Percentiles rank a stretch among this genome's conserved stretches.
These are phyloP conservation scores for Leccinum subrobustum DNA, from an alignment of 1,284 basidiomycete species.

Conservation along the genomic window DNA sequence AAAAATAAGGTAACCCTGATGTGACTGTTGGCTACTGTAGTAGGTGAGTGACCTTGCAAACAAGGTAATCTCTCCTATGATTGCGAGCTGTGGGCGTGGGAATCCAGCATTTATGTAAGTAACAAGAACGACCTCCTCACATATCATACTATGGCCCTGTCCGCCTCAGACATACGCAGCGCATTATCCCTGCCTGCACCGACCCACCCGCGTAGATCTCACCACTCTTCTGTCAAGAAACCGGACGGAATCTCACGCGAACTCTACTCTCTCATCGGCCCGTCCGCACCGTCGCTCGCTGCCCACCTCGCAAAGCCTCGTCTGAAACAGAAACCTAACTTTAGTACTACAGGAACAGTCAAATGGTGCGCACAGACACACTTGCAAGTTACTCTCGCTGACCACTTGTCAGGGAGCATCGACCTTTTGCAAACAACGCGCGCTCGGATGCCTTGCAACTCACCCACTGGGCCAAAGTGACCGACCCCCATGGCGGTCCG, in stretches of 20 bases:
- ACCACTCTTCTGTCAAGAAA: constrained; percentile 46
- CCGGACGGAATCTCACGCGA: constrained; percentile 93
- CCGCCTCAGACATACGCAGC: constrained; percentile 80
- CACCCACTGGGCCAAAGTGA: constrained; percentile 69
- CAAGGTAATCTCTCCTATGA: no score
- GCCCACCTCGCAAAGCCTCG: constrained; percentile 77
- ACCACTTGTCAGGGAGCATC: constrained; percentile 61
- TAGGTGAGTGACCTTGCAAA: no score
- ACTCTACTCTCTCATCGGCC: constrained; percentile 91
- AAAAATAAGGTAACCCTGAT: no score
- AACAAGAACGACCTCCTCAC: not conserved
- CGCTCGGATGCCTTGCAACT: constrained; percentile 60
- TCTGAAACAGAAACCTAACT: constrained; percentile 82
- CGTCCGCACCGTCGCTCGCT: constrained; percentile 82
- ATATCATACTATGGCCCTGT: constrained; percentile 55
- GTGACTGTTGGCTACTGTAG: no score
- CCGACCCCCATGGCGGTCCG: constrained; percentile 55
- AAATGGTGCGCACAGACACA: constrained; percentile 52
- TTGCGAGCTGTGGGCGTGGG: not conserved
- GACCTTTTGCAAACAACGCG: constrained; percentile 65
- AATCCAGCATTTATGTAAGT: not conserved
- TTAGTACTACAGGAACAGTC: constrained; percentile 58
- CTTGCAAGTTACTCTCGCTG: not conserved
- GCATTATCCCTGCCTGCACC: constrained; percentile 59
- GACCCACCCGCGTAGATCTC: constrained; percentile 13